Evolutionary conservation across 257 asterid genomes (phyloP).

Genomic region (Solanum megistacrolobum): DNA sequence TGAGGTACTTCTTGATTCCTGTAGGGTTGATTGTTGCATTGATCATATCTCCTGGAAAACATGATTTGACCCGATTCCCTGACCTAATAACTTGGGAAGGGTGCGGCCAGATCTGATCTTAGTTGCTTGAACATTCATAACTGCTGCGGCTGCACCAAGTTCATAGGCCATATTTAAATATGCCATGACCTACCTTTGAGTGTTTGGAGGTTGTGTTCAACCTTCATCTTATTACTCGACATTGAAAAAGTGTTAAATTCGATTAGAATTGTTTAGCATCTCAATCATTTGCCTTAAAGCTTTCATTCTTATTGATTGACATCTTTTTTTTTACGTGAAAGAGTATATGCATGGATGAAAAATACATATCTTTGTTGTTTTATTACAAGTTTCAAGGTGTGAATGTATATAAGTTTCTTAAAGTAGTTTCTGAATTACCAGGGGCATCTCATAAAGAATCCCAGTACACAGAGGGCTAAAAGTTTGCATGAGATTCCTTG

Average conservation of each 20-base stretch:
- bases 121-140: neutral
- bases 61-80: neutral
- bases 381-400: neutral
- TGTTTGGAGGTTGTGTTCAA: neutral
- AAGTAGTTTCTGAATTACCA: slow-evolving; percentile 3
- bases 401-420: neutral
- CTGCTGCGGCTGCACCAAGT: neutral
- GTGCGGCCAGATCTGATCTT: neutral
- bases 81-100: neutral
- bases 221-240: neutral
- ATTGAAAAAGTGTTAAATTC: neutral
- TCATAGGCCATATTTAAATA: neutral
- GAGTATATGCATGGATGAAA: neutral
- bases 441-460: slow-evolving; percentile 98
- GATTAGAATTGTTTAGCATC: neutral
- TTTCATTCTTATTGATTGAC: neutral
- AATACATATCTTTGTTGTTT: neutral
- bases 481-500: slow-evolving; percentile 89
- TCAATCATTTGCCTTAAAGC: neutral
- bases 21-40: neutral
- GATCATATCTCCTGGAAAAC: neutral
- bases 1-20: slow-evolving; percentile 40
- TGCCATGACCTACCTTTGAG: neutral
- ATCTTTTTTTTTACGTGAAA: neutral
- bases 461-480: slow-evolving; percentile 96